A percentile compares a stretch with the other conserved stretches of the same genome.
Evolutionary conservation across 345 rosid genomes (phyloP).

Genomic region (Mercurialis annua): DNA sequence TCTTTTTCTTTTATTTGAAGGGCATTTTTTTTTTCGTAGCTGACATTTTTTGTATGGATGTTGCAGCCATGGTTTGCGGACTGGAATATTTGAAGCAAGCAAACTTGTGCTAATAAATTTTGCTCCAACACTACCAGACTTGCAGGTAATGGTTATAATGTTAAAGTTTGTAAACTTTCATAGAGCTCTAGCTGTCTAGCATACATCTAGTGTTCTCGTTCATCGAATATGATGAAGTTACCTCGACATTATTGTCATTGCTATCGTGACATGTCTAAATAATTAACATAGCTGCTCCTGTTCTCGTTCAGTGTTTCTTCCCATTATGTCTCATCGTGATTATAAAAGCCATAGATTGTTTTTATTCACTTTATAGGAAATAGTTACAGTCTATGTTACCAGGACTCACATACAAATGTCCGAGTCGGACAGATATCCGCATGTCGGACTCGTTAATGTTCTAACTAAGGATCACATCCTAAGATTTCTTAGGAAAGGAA

Average conservation of each 20-base stretch:
- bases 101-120: slow-evolving; percentile 80
- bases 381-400: too few relatives aligned
- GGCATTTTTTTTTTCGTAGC: slow-evolving; percentile 5
- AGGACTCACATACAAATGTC: too few relatives aligned
- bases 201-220: too few relatives aligned
- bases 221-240: too few relatives aligned
- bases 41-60: slow-evolving; percentile 15
- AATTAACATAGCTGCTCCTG: not conserved
- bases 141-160: slow-evolving; percentile 56
- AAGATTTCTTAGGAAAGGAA: too few relatives aligned
- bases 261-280: not conserved
- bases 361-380: too few relatives aligned
- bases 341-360: too few relatives aligned
- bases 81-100: slow-evolving; percentile 91
- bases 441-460: too few relatives aligned
- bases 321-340: not conserved
- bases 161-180: not conserved
- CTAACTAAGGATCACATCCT: too few relatives aligned
- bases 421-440: too few relatives aligned
- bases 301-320: not conserved
- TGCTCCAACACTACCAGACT: slow-evolving; percentile 82
- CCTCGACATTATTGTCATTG: not conserved
- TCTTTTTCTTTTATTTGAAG: slow-evolving; percentile 13
- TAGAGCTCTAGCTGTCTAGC: not conserved
- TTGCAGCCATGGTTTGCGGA: slow-evolving; percentile 87